phyloP scores from a whole-genome alignment of 345 rosid genomes.

The Luvunga scandens region DNA sequence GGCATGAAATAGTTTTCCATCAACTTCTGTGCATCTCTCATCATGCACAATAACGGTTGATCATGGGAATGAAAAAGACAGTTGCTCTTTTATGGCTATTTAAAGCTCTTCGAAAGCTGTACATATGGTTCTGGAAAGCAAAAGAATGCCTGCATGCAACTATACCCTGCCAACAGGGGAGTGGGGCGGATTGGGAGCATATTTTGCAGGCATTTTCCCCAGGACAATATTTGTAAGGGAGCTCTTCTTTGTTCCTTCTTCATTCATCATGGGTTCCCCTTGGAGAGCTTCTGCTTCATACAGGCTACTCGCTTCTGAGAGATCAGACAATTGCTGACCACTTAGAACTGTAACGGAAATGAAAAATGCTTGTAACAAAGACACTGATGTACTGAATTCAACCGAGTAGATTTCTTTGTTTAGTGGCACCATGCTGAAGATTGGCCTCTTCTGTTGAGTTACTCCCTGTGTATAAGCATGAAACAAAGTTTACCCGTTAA shows the following conservation, averaged over 20 bases:
- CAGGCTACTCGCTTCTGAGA: conserved; percentile 13
- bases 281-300: conserved; percentile 20
- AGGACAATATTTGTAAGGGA: background rate
- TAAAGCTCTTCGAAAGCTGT: conserved; percentile 11
- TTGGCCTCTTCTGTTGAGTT: conserved; percentile 32
- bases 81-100: background rate
- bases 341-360: conserved; percentile 49
- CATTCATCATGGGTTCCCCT: conserved; percentile 17
- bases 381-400: conserved; percentile 57
- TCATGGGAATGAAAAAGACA: background rate
- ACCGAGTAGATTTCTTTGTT: conserved; percentile 60
- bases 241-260: conserved; percentile 20
- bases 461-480: conserved; percentile 33
- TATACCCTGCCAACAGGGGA: conserved; percentile 87
- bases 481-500: conserved; percentile 1
- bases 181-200: conserved; percentile 65
- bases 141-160: conserved; percentile 9
- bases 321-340: conserved; percentile 36
- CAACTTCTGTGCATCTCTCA: background rate
- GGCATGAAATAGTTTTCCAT: background rate
- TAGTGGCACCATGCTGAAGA: conserved; percentile 52
- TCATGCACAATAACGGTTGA: background rate
- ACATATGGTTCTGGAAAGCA: conserved; percentile 2
- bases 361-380: conserved; percentile 72
- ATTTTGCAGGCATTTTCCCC: conserved; percentile 36